Base-by-base conservation (phyloP, 2,329 filamentous ascomycete species). In the Ceratocystis albifundus region DNA sequence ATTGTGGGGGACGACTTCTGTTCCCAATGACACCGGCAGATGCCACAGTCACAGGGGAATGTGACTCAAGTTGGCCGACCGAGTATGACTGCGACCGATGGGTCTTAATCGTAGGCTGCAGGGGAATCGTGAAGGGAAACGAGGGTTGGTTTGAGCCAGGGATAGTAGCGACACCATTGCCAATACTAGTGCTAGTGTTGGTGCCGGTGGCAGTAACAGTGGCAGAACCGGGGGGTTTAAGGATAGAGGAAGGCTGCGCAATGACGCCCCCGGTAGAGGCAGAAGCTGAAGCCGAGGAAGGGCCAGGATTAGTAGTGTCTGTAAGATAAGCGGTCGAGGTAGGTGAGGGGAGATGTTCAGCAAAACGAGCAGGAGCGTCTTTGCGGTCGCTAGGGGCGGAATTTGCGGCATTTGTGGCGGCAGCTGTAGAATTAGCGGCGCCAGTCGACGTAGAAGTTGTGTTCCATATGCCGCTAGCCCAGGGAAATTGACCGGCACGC, bases 21-120 rank as follows among this genome's bases (percentile, higher is more conserved):
- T 80, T 78, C 12, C 84, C 74, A 25, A 80, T 76, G 2, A 81
- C 75, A 3, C 82, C 77, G 2, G 80, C 74, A 66, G 75, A 77
- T 74, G 80, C 76, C 1, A 75, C 71, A 30, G 77, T 70, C 2
- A 75, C 72, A 15, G 76, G 71, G 1, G 76, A 76, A 67, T 93
- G 89, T 0, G 86, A 82, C 65, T 96, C 91, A 68, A 91, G 80
- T 74, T 96, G 92, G 3, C 92, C 92, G 61, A 96, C 93, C 0
- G 93, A 97, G 75, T 97, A 97, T 3, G 94, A 97, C 75, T 96
- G 90, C 4, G 94, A 99, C 55, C 94, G 87, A 71, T 96, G 94
- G 0, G 90, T 91, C 75, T 97, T 97, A 1, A 89, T 89, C 0
- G 90, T 94, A 0, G 93, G 91, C 69, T 96, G 89, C 22, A 96